Base-by-base conservation (phyloP, 2,329 filamentous ascomycete species). In the Aspergillus puulaauensis region DNA sequence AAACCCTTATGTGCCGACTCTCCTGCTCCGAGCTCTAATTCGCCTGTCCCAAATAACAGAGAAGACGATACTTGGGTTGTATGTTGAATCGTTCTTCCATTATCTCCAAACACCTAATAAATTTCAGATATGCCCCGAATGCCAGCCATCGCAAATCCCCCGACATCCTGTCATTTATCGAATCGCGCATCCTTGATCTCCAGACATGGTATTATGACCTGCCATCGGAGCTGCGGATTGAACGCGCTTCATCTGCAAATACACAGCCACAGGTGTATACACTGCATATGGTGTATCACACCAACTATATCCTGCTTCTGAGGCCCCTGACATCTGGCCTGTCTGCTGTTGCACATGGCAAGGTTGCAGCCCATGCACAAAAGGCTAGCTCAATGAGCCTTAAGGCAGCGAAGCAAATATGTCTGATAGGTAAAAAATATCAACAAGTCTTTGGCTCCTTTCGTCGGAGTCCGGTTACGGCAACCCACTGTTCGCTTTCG, bases 401-500 rank as follows among this genome's bases (percentile, higher is more conserved):
- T 1, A 24, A 47, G 7, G n/a, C 45, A 4, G 45, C 45, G 0
- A 64, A 63, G 6, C 55, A 58, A 12, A 69, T 71, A 40, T 66
- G 66, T 39, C 33, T 66, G 14, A 56, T 71, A 15, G 62, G 63
- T 8, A 64, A 73, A 40, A 69, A 70, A 51, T 75, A 74, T 51
- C 64, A 70, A 19, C 64, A 71, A 21, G 59, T 51, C 2, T 75
- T 73, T 53, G 73, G 73, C 31, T 68, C 67, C 35, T 75, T 75
- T 60, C 71, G 62, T 24, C 58, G 56, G 14, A 74, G 72, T 43
- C 72, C 73, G 3, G 66, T 76, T 1, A 69, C 73, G 2, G 68
- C 73, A 1, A 75, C 71, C 1, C 69, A 76, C 52, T 75, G 70
- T 58, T 70, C 66, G 3, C 60, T 75, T 6, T 75, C 70, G 0